phyloP scores from a whole-genome alignment of 768 basidiomycete genomes.

The Podaxis rugospora region DNA sequence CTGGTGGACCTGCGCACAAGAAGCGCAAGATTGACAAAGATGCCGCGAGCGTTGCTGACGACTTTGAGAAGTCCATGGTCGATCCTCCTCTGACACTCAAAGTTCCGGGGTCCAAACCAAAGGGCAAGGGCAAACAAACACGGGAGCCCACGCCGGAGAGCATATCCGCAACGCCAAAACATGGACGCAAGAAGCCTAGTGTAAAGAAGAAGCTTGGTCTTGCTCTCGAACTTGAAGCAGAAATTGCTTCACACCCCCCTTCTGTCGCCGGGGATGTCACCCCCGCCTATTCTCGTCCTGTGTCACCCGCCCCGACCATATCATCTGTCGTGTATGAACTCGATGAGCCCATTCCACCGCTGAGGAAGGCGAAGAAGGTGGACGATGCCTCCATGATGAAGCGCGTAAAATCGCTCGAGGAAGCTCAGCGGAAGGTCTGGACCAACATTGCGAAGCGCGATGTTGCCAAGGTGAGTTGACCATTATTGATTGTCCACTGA shows the following conservation, averaged over 20 bases:
- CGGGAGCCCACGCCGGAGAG: slow-evolving; percentile 62
- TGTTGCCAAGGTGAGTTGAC: slow-evolving; percentile 63
- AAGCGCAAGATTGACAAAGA: slow-evolving; percentile 55
- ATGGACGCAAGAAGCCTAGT: slow-evolving; percentile 49
- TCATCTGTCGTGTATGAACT: slow-evolving; percentile 68
- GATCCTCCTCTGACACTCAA: slow-evolving; percentile 25
- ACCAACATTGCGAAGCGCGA: slow-evolving; percentile 82
- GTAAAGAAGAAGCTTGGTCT: slow-evolving; percentile 54
- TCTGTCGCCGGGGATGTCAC: slow-evolving; percentile 68
- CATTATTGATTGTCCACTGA: neutral
- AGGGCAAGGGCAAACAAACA: slow-evolving; percentile 46
- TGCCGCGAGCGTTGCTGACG: slow-evolving; percentile 35
- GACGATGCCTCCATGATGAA: slow-evolving; percentile 71
- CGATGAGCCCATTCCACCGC: slow-evolving; percentile 61
- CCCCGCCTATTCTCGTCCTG: slow-evolving; percentile 63
- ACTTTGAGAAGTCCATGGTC: slow-evolving; percentile 39
- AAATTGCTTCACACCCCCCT: slow-evolving; percentile 46
- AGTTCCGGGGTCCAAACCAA: slow-evolving; percentile 41
- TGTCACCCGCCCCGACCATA: slow-evolving; percentile 57
- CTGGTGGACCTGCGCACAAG: slow-evolving; percentile 48
- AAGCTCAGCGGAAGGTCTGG: slow-evolving; percentile 87
- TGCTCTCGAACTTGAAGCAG: slow-evolving; percentile 47
- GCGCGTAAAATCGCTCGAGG: slow-evolving; percentile 73
- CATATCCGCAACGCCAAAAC: slow-evolving; percentile 45
- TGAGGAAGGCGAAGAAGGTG: slow-evolving; percentile 74